Evolutionary conservation across 352 stramenopile genomes (phyloP).

Genomic region (Pythium dissotocum): DNA sequence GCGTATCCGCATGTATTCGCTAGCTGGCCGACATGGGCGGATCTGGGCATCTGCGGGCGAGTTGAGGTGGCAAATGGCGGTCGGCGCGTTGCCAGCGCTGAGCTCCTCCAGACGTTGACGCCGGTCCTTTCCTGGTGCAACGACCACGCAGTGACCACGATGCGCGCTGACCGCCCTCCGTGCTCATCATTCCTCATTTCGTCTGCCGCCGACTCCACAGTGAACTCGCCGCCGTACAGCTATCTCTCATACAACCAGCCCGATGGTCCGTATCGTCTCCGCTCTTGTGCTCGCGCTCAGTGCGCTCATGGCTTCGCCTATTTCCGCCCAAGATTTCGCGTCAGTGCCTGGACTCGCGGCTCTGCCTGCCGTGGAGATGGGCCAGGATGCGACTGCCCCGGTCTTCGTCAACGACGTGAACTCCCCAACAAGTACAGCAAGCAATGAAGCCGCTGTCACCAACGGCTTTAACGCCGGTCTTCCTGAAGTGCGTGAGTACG

Average conservation of each 20-base stretch:
- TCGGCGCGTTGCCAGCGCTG: background rate
- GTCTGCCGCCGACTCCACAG: background rate
- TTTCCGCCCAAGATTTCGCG: conserved; percentile 12
- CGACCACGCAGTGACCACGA: background rate
- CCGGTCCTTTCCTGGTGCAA: background rate
- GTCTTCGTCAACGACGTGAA: conserved; percentile 29
- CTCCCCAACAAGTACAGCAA: background rate
- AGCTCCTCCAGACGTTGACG: background rate
- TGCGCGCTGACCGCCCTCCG: background rate
- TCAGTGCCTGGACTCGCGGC: conserved; percentile 7
- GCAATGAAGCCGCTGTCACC: background rate
- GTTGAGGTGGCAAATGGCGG: background rate
- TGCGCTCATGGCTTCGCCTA: background rate
- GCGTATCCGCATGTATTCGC: background rate
- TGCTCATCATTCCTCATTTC: background rate
- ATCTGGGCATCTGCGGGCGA: background rate
- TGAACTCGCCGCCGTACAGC: background rate
- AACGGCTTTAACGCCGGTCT: conserved; percentile 23
- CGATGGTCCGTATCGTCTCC: conserved; percentile 17
- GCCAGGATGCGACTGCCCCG: background rate
- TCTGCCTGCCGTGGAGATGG: background rate
- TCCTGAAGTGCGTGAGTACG: conserved; percentile 17
- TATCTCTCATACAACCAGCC: background rate
- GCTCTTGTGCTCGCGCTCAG: conserved; percentile 18
- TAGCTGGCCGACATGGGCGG: background rate